Base-by-base conservation (phyloP, 139 green algal species). In the Helicosporidium sp. region DNA sequence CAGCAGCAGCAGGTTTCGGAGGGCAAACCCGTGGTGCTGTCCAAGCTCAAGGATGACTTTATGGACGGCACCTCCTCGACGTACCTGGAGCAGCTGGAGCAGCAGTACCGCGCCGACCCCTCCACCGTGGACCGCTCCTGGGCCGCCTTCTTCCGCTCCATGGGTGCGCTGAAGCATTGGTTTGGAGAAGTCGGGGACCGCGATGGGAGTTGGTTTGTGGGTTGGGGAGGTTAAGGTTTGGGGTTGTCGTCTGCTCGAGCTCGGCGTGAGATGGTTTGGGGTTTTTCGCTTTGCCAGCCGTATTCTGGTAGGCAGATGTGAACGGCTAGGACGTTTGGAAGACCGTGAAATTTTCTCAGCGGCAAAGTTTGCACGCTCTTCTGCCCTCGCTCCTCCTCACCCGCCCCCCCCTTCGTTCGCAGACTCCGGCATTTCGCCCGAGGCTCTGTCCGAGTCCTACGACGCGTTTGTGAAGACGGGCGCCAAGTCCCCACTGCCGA, bases 11-110 rank as follows among this genome's bases (percentile, higher is more conserved):
- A n/a, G n/a, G n/a, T n/a, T n/a, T n/a, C 35, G 26, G 42, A 40
- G 29, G 76, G 75, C 7, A 74, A 83, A 48, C 57, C 86, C 2
- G 83, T 93, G 43, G 65, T 80, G 16, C 59, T 94, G 17, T 49
- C 50, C 15, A 88, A 94, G 62, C 57, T 97, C 7, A 85, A 86
- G 54, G 88, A 97, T 58, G 75, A 68, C 31, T 96, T 96, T 52
- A 74, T 95, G 15, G 77, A 94, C 52, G 88, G 75, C 22, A 93
- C 78, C 19, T 79, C 53, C 49, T 69, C 46, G 19, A 74, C 75
- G 2, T 92, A 93, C 55, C 60, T 94, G 33, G 85, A 95, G 61
- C 73, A 91, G 49, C 68, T 94, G 41, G 75, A 93, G 69, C 61
- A 85, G 51, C 61, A 69, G 8, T 94, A 82, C 42, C 59, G 77